Base-by-base conservation (phyloP, 2,329 filamentous ascomycete species). In the Clonostachys rhizophaga region DNA sequence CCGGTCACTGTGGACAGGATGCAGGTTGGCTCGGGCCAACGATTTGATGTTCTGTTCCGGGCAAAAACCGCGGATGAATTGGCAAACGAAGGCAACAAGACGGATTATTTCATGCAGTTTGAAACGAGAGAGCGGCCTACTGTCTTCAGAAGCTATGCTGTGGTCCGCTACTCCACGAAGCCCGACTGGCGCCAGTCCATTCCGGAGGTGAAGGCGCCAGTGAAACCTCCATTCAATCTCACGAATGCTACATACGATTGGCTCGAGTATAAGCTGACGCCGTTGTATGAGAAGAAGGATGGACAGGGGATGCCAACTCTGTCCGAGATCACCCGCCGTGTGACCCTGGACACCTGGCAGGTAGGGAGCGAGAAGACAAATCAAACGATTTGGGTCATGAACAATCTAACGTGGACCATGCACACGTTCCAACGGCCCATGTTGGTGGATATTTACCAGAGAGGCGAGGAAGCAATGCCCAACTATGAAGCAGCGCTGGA, bases 1-100 rank as follows among this genome's bases (percentile, higher is more conserved):
- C 72, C 75, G 0, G 63, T 69, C 16, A 53, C 55, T 0, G 72
- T 72, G 2, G 63, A 69, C 18, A 71, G 75, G 51, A 66, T 86
- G 45, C 80, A 84, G 54, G 54, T 85, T 6, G 72, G 69, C 8
- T 64, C 69, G 6, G 83, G 83, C 0, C 81, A 86, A 55, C 75
- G 82, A n/a, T 85, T 78, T 57, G 79, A 79, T 50, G 66, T 74
- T 0, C 63, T 85, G 3, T 64, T 86, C 34, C 68, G 64, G 12
- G 70, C 80, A 2, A 84, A 83, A 54, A 67, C 67, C 1, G 54
- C 52, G 40, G 62, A 63, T 1, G 70, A 81, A 51, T 60, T 81
- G 2, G 34, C 6, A 17, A 33, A 20, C 5, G 36, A n/a, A n/a
- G 24, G 39, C 6, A 56, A 55, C 7, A 56, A 52, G 48, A 63